Evolutionary conservation across 495 filamentous ascomycete genomes (phyloP).

Genomic region (Neurospora sp.): DNA sequence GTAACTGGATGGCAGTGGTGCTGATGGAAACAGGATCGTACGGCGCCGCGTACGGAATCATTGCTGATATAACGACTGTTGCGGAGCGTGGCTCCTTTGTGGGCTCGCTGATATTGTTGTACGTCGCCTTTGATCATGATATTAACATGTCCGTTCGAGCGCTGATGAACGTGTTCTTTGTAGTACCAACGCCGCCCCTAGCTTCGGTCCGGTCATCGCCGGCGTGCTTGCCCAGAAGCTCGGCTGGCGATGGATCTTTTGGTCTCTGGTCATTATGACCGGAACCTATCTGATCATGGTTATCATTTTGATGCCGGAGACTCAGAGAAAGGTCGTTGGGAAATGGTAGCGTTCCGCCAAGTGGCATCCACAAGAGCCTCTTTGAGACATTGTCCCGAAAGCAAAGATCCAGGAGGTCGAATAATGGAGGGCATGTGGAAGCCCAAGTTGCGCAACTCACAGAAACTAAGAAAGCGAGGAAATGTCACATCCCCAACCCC

Average conservation of each 20-base stretch:
- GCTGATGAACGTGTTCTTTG: conserved; percentile 1
- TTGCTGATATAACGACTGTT: conserved; percentile 36
- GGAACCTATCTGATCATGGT: conserved; percentile 22
- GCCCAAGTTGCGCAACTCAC: neutral
- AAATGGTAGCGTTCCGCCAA: conserved; percentile 30
- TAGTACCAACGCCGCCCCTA: conserved; percentile 22
- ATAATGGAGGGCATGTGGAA: neutral
- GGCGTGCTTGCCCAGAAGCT: conserved; percentile 41
- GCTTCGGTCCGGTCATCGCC: conserved; percentile 40
- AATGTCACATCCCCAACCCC: neutral
- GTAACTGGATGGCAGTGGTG: too few relatives aligned
- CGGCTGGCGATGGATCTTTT: conserved; percentile 51
- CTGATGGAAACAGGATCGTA: neutral
- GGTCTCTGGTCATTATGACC: conserved; percentile 41
- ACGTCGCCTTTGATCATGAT: neutral
- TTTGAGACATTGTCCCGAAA: neutral
- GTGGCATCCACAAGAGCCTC: neutral
- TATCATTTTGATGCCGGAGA: conserved; percentile 39
- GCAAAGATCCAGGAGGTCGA: neutral
- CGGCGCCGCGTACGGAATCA: conserved; percentile 29
- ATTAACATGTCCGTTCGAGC: neutral
- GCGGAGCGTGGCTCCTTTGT: conserved; percentile 41
- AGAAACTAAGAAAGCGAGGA: neutral
- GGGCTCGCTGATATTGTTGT: conserved; percentile 14
- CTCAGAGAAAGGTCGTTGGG: conserved; percentile 47